Percentiles rank a stretch among this genome's conserved stretches.
These are phyloP conservation scores for Fusarium solani-melongenae DNA, from an alignment of 2,329 filamentous ascomycete species.

Conservation along the genomic window DNA sequence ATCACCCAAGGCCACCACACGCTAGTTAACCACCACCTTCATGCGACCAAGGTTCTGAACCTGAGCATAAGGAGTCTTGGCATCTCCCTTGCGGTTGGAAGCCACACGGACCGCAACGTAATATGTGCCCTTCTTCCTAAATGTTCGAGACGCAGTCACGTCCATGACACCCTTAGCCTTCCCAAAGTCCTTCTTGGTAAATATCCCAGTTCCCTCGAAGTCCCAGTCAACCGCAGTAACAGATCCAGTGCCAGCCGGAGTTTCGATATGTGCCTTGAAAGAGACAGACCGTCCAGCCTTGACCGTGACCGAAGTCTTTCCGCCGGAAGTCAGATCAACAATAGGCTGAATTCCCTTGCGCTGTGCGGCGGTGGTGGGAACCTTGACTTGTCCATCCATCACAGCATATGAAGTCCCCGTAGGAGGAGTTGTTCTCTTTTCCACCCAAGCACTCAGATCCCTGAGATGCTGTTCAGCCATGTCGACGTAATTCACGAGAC, in stretches of 20 bases:
- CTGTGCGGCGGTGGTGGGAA: background rate
- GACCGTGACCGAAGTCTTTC: background rate
- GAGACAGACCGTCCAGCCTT: background rate
- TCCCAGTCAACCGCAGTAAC: background rate
- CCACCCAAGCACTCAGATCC: slow-evolving; percentile 35
- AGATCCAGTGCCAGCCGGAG: background rate
- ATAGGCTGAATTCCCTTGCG: slow-evolving; percentile 36
- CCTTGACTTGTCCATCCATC: slow-evolving; percentile 17
- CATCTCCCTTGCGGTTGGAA: background rate
- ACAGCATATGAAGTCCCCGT: slow-evolving; percentile 12
- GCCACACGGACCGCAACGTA: background rate
- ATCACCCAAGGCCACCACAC: too few species aligned
- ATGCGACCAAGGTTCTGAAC: background rate
- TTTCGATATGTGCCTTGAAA: background rate
- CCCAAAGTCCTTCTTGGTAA: background rate
- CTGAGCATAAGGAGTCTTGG: background rate
- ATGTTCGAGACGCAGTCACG: background rate
- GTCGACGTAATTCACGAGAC: slow-evolving; percentile 22
- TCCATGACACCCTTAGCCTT: background rate
- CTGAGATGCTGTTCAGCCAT: slow-evolving; percentile 31
- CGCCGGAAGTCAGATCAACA: background rate
- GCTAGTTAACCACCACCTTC: background rate
- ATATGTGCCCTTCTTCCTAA: background rate
- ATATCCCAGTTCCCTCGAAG: background rate
- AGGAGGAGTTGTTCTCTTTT: slow-evolving; percentile 18